A percentile compares a stretch with the other conserved stretches of the same genome.
Evolutionary conservation across 108 stramenopile genomes (phyloP).

Genomic region (Stephanodiscus minutulus): DNA sequence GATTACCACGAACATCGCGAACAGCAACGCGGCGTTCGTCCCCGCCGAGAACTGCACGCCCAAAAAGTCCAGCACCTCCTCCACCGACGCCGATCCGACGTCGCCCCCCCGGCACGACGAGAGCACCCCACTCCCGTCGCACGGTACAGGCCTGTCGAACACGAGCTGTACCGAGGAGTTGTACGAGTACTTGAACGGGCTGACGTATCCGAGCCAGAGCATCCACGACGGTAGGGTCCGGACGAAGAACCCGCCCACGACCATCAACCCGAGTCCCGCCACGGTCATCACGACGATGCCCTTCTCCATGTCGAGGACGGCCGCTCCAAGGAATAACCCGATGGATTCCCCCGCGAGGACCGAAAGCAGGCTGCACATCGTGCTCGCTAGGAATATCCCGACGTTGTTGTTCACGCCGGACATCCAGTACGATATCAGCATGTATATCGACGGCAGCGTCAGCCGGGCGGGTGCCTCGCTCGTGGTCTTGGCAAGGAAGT

Average conservation of each 20-base stretch:
- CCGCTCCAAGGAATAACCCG: conserved; percentile 67
- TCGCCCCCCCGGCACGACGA: conserved; percentile 34
- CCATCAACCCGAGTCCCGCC: conserved; percentile 53
- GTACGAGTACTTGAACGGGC: conserved; percentile 75
- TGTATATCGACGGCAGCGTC: conserved; percentile 61
- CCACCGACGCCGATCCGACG: conserved; percentile 32
- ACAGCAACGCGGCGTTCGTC: conserved; percentile 64
- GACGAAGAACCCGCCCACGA: conserved; percentile 73
- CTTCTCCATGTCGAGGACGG: conserved; percentile 65
- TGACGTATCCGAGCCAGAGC: conserved; percentile 57
- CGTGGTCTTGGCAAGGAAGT: conserved; percentile 77
- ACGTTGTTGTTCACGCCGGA: conserved; percentile 52
- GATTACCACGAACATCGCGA: conserved; percentile 58
- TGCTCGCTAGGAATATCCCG: conserved; percentile 52
- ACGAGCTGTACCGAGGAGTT: conserved; percentile 60
- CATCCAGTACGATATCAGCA: conserved; percentile 76
- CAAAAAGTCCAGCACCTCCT: conserved; percentile 59
- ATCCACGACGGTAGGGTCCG: conserved; percentile 59
- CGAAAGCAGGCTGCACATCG: conserved; percentile 51
- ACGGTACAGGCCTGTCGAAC: conserved; percentile 58
- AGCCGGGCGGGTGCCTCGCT: conserved; percentile 63
- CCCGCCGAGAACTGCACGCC: conserved; percentile 62
- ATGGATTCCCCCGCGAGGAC: conserved; percentile 75
- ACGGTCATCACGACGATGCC: conserved; percentile 64
- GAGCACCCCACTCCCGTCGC: conserved; percentile 65